Evolutionary conservation across 352 stramenopile genomes (phyloP), one percentile per base, ranked within the genome.

Genomic region (Elongisporangium undulatum): DNA sequence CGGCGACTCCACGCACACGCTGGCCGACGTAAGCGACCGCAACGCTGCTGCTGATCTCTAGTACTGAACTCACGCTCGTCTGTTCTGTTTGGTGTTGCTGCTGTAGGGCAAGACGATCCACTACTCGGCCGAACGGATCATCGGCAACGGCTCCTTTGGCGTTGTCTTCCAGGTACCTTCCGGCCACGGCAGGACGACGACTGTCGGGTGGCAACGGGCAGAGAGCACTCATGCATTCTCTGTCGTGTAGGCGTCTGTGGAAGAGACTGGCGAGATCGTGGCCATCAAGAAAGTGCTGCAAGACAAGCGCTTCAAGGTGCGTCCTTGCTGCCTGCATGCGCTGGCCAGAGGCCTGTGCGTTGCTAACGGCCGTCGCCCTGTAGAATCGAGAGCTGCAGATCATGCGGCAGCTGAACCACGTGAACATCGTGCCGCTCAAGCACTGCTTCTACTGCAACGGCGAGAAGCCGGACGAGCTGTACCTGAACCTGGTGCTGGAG

Each of bases 261-360:
- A 98, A 55, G 96, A 99, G 66, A 99, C 96, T 13, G 92, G 95
- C 5, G 94, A 99, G 72, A 93, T 99, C 53, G 98, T 99, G 3
- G 98, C 98, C 10, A 99, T 99, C 68, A 99, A 99, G 79, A 99
- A 99, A 74, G 97, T 99, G 64, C 86, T 99, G 23, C 97, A 99
- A 68, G 97, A 99, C 76, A 99, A 99, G 71, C 86, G 97, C 45
- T 99, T 99, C 75, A 99, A 99, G 80, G 87, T 95, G 24, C 2
- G 63, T 21, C 12, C 15, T 13, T n/a, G n/a, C 21, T 45, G 49
- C 4, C 29, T 41, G 29, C n/a, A n/a, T n/a, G n/a, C n/a, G n/a
- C n/a, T n/a, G n/a, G n/a, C n/a, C n/a, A n/a, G n/a, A n/a, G n/a
- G n/a, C n/a, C n/a, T n/a, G n/a, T n/a, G n/a, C n/a, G n/a, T n/a